Conservation (phyloP, 2,329 filamentous ascomycete species). For the Gnomoniopsis sp. region DNA sequence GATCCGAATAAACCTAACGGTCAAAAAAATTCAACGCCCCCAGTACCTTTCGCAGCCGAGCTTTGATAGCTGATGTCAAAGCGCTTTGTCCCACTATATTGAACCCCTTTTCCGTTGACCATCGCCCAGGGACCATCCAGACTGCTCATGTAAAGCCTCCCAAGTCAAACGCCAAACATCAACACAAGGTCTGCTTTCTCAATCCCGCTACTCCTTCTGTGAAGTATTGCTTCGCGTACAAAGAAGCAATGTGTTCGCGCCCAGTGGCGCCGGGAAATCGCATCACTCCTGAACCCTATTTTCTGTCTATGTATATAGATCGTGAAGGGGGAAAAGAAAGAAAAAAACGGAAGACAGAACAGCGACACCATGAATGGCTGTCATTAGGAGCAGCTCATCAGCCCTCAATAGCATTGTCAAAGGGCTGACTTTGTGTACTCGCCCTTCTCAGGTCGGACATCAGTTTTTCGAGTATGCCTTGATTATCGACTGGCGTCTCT, state of each 20-base stretch:
- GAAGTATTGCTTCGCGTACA: neutral
- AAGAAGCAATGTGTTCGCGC: neutral
- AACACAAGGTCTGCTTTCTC: neutral
- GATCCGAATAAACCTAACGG: neutral
- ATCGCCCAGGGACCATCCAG: neutral
- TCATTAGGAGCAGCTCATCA: neutral
- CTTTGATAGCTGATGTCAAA: neutral
- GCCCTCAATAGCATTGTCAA: neutral
- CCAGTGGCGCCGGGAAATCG: neutral
- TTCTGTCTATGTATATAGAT: neutral
- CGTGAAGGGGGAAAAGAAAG: neutral
- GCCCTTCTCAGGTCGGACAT: conserved; percentile 47
- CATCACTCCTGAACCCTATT: neutral
- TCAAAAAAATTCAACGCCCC: neutral
- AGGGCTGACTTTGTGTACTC: conserved; percentile 19
- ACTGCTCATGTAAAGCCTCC: neutral
- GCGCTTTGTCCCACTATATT: neutral
- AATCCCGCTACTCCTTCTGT: neutral
- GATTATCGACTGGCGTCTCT: conserved; percentile 41
- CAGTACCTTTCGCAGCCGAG: neutral
- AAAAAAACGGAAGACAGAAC: neutral
- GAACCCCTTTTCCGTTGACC: neutral
- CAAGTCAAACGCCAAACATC: neutral
- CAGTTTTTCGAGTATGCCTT: conserved; percentile 50
- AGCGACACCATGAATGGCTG: neutral